Evolutionary conservation across 2,329 filamentous ascomycete genomes (phyloP).

Genomic region (Xylariaceae sp.): DNA sequence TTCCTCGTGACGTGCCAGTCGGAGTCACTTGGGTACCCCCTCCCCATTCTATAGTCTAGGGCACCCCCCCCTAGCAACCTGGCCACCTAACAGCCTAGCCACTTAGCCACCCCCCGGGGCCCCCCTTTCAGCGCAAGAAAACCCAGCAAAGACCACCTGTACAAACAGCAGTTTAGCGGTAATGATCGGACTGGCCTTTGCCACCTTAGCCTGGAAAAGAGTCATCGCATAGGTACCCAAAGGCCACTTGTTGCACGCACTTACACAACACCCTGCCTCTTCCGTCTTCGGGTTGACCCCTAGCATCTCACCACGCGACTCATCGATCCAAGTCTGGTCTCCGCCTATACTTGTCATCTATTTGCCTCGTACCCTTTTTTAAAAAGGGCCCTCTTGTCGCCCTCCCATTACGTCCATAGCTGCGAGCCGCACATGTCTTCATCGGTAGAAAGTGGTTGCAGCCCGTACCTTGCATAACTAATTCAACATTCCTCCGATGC

Average conservation of each 20-base stretch:
- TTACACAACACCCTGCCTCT: slow-evolving; percentile 28
- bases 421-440: slow-evolving; percentile 25
- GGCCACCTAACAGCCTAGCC: slow-evolving; percentile 17
- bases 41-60: slow-evolving; percentile 23
- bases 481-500: slow-evolving; percentile 12
- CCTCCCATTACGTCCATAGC: slow-evolving; percentile 19
- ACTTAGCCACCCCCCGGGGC: slow-evolving; percentile 18
- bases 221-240: slow-evolving; percentile 38
- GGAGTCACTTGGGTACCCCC: slow-evolving; percentile 23
- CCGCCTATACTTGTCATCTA: slow-evolving; percentile 14
- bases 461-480: slow-evolving; percentile 40
- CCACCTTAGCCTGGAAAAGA: slow-evolving; percentile 39
- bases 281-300: slow-evolving; percentile 29
- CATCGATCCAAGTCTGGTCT: slow-evolving; percentile 20
- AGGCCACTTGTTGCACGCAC: slow-evolving; percentile 30
- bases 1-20: slow-evolving; percentile 29
- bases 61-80: slow-evolving; percentile 23
- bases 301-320: slow-evolving; percentile 23
- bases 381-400: slow-evolving; percentile 27
- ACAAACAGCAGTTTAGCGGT: slow-evolving; percentile 30
- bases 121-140: slow-evolving; percentile 15
- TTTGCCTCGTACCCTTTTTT: slow-evolving; percentile 29
- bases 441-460: slow-evolving; percentile 34
- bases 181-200: slow-evolving; percentile 38
- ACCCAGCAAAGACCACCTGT: slow-evolving; percentile 30